phyloP scores from a whole-genome alignment of 2,329 filamentous ascomycete genomes.

The Botrytis fragariae region DNA sequence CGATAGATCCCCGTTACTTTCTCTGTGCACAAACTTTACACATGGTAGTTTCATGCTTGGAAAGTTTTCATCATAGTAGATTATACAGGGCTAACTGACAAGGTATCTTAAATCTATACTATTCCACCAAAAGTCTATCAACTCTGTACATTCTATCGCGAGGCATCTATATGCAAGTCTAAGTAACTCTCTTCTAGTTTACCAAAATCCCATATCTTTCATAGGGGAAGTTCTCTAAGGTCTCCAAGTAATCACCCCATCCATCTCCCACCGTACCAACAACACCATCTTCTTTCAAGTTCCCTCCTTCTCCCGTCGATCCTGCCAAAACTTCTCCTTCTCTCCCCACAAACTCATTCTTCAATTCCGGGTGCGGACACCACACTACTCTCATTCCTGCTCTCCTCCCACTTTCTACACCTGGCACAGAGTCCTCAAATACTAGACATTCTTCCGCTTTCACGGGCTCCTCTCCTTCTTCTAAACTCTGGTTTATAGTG shows the following conservation, averaged over 20 bases:
- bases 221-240: conserved; percentile 56
- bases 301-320: conserved; percentile 48
- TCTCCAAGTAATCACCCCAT: conserved; percentile 56
- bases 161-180: neutral
- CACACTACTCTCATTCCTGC: conserved; percentile 95
- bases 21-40: neutral
- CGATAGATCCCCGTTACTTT: neutral
- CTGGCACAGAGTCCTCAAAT: conserved; percentile 92
- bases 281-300: conserved; percentile 48
- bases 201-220: conserved; percentile 55
- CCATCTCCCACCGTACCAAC: conserved; percentile 62
- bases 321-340: conserved; percentile 84
- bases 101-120: neutral
- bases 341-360: conserved; percentile 70
- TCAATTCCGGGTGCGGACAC: conserved; percentile 79
- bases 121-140: neutral
- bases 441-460: conserved; percentile 86
- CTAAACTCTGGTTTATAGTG: conserved; percentile 75
- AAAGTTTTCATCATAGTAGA: neutral
- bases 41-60: neutral
- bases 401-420: conserved; percentile 83
- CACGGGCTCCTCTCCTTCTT: conserved; percentile 61
- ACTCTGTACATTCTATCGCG: neutral
- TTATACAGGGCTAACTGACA: neutral
- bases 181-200: neutral